A percentile compares a stretch with the other conserved stretches of the same genome.
These are phyloP conservation scores for Polychytrium aggregatum DNA, from an alignment of 192 early-diverging fungal species.

Conservation along the genomic window DNA sequence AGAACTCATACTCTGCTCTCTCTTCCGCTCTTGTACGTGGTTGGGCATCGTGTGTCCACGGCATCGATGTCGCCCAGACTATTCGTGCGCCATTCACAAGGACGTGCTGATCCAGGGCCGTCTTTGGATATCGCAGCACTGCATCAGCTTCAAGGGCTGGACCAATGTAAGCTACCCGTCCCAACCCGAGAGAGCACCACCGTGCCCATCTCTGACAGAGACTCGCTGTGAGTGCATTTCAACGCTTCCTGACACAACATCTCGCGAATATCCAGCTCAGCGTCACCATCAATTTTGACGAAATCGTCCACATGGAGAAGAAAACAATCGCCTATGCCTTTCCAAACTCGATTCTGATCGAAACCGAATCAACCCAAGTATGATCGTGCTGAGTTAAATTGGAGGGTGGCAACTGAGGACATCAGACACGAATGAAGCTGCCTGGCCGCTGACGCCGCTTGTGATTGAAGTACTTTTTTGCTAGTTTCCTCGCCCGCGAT, in stretches of 20 bases:
- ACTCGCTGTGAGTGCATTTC: neutral
- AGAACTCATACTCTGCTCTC: too few relatives aligned
- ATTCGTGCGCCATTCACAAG: constrained; percentile 11
- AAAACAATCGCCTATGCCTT: constrained; percentile 12
- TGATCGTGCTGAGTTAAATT: too few relatives aligned
- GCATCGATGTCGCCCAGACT: constrained; percentile 7
- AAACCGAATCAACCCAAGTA: neutral
- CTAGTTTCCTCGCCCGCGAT: constrained; percentile 16
- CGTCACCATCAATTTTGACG: neutral
- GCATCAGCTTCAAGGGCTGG: constrained; percentile 16
- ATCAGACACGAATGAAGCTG: too few relatives aligned
- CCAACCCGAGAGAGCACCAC: too few relatives aligned
- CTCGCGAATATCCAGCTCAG: neutral
- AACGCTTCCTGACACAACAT: neutral
- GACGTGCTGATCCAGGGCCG: constrained; percentile 19
- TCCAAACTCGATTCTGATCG: constrained; percentile 18
- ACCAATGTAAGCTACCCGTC: too few relatives aligned
- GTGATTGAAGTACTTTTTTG: constrained; percentile 12
- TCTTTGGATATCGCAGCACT: constrained; percentile 13
- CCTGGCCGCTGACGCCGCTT: neutral
- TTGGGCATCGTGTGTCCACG: too few relatives aligned
- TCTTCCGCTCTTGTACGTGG: too few relatives aligned
- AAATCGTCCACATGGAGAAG: constrained; percentile 11
- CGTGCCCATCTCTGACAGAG: too few relatives aligned
- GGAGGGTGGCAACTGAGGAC: too few relatives aligned